Percentiles rank a stretch among this genome's conserved stretches.
These are phyloP conservation scores for Quercus mongolica DNA, from an alignment of 306 rosid genomes.

Conservation along the genomic window DNA sequence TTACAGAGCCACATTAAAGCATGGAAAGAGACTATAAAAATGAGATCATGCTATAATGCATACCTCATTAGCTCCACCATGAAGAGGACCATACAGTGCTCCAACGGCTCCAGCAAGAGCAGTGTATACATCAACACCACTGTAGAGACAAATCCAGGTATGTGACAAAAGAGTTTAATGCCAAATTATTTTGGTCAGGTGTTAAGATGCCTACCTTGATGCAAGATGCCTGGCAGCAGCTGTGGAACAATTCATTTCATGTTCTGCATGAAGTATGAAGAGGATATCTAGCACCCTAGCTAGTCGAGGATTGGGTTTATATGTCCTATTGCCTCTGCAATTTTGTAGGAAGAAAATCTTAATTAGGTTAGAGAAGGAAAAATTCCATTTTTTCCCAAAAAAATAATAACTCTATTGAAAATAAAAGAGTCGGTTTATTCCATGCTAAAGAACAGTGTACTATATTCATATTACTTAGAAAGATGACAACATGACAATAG, in stretches of 20 bases:
- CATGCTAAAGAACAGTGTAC: not conserved
- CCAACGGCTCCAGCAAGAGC: slow-evolving; percentile 89
- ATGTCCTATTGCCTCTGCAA: slow-evolving; percentile 73
- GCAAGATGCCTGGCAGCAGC: slow-evolving; percentile 88
- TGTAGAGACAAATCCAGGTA: slow-evolving; percentile 26
- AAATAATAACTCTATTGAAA: not conserved
- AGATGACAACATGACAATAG: not conserved
- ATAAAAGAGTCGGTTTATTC: not conserved
- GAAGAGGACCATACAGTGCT: slow-evolving; percentile 90
- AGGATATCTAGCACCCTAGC: slow-evolving; percentile 81
- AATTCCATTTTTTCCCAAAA: not conserved
- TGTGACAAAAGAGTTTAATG: slow-evolving; percentile 4
- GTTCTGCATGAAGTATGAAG: slow-evolving; percentile 85
- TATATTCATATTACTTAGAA: not conserved
- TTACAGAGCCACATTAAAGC: not conserved
- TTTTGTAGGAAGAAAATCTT: slow-evolving; percentile 5
- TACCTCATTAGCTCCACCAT: slow-evolving; percentile 95
- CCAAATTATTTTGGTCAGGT: slow-evolving; percentile 1
- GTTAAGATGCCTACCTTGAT: slow-evolving; percentile 55
- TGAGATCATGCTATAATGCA: not conserved
- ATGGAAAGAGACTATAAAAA: not conserved
- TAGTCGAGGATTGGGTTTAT: slow-evolving; percentile 78
- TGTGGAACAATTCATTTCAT: slow-evolving; percentile 95
- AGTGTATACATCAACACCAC: slow-evolving; percentile 90
- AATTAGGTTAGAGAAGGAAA: not conserved